phyloP scores from a whole-genome alignment of 768 basidiomycete species.

The Trametopsis cervina region DNA sequence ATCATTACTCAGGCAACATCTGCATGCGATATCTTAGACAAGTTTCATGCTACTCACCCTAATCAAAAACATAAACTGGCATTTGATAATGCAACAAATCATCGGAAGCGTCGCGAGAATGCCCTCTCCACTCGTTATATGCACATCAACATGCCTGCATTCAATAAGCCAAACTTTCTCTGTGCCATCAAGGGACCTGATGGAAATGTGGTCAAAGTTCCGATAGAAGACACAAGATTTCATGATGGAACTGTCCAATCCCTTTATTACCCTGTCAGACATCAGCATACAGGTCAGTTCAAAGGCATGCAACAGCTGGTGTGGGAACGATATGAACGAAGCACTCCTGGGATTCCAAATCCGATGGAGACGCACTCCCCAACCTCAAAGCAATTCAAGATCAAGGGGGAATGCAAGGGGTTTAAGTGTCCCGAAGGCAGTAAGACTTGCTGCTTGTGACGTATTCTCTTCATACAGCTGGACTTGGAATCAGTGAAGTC shows the following conservation, averaged over 20 bases:
- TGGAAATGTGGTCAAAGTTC: not conserved
- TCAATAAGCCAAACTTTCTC: not conserved
- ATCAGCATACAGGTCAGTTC: not conserved
- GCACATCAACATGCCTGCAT: not conserved
- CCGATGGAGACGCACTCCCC: too few relatives aligned
- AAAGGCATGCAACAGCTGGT: not conserved
- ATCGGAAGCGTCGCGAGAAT: not conserved
- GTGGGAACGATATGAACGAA: too few relatives aligned
- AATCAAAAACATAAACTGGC: not conserved
- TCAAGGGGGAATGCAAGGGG: not conserved
- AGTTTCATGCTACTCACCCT: too few relatives aligned
- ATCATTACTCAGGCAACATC: slow-evolving; percentile 15
- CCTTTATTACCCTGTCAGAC: not conserved
- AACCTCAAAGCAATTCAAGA: too few relatives aligned
- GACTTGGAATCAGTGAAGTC: not conserved
- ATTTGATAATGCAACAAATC: not conserved
- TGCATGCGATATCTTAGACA: slow-evolving; percentile 17
- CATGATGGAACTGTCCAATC: not conserved
- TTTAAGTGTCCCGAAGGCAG: not conserved
- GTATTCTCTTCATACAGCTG: not conserved
- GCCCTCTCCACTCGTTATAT: not conserved
- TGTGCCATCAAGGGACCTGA: not conserved
- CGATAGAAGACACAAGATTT: not conserved
- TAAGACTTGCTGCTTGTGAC: not conserved
- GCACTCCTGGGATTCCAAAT: too few relatives aligned